Evolutionary conservation across 1,284 basidiomycete species (phyloP), one percentile per base, ranked within the genome.

Genomic region (Ustilago hordei): DNA sequence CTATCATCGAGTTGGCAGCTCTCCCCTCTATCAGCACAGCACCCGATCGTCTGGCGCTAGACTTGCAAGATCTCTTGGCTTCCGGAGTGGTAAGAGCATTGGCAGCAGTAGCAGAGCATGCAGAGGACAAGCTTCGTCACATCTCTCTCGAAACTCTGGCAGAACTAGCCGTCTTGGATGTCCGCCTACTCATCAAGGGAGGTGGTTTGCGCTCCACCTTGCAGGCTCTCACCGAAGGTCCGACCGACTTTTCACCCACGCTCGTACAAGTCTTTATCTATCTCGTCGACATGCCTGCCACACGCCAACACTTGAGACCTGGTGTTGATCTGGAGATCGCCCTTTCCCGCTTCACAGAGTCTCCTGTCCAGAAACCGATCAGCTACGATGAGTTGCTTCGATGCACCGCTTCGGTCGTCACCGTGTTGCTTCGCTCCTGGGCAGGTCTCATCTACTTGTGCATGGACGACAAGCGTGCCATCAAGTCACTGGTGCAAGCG

Each of bases 401-500:
- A 79, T 89, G 91, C 23, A 93, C 92, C 76, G 89, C 92, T 4
- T 91, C 90, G 79, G 91, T 96, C 55, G 91, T 97, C 47, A 91
- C 92, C 47, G 89, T 92, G 41, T 66, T 98, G 88, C 87, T 99
- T 55, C 90, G 93, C 54, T 95, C 93, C 11, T 99, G 96, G 95
- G 92, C 93, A 73, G 96, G 95, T 8, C 87, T 99, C 36, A 91
- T 98, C 89, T 98, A 98, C 86, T 91, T 98, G 76, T 97, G 94
- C 86, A 91, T 95, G 90, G 90, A 95, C 84, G 90, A 94, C 80
- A 92, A 93, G 88, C 89, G 91, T 19, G 94, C 95, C 0, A 92
- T 99, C 70, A 90, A 91, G 47, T 92, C 93, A 6, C 88, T 99
- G 28, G 90, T 99, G 35, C 90, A 95, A 81, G 93, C 93, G 0